Base-by-base conservation (phyloP, 2,329 filamentous ascomycete genomes). In the Aspergillus oerlinghausenensis region DNA sequence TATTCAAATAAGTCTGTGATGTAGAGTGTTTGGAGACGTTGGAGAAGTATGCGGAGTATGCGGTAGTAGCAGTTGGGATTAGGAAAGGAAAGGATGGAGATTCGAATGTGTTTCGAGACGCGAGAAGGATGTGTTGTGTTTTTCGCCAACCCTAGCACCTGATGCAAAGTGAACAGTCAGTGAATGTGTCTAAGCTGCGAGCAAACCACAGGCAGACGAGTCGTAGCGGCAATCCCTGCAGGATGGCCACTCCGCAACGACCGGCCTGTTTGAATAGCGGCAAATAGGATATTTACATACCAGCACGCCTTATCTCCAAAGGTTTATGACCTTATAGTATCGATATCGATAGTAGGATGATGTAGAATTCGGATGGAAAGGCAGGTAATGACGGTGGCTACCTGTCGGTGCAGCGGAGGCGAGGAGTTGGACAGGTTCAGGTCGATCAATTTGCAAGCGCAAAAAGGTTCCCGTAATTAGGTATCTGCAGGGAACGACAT, bases 371-470 rank as follows among this genome's bases (percentile, higher is more conserved):
- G 10, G 19, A 21, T 14, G 23, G 19, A 45, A 21, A 21, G 21
- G 23, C 29, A 45, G n/a, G 42, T 45, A 21, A 23, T 23, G 23
- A 23, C 42, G 42, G 19, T 45, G n/a, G 42, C 8, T 28, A 25
- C 38, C 42, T 51, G 59, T 61, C 60, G 62, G 60, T 57, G 56
- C 55, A 62, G 55, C 59, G 56, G 55, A 54, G 58, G 59, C 62
- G 60, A 65, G 55, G 57, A 56, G 57, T 52, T 53, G 49, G 50
- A 55, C 57, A 50, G 60, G 42, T 26, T 45, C 19, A 50, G 58
- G 58, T 61, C 50, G 51, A 57, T 58, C 23, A 38, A 23, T 55
- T 56, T 57, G 58, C 57, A 50, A 51, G 59, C 53, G 62, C 57
- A 62, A 53, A 52, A 49, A 45, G 52, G 50, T 55, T 59, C 61